These are phyloP conservation scores for Asterionellopsis glacialis DNA, from an alignment of 108 stramenopile genomes.

Conservation along the genomic window DNA sequence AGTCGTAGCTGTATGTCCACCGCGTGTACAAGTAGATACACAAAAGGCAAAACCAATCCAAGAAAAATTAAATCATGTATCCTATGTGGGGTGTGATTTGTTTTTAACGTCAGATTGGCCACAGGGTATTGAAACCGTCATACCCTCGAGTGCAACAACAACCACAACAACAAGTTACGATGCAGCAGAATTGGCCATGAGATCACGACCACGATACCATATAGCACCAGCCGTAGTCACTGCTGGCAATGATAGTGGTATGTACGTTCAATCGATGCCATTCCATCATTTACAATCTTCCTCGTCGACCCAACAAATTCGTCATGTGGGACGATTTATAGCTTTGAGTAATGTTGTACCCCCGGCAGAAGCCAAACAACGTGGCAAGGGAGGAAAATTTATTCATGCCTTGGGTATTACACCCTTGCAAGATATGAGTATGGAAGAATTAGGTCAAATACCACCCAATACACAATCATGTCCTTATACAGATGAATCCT, in stretches of 20 bases:
- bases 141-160: conserved; percentile 19
- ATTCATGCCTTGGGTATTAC: conserved; percentile 81
- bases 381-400: conserved; percentile 63
- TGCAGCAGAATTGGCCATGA: conserved; percentile 67
- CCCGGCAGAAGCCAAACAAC: conserved; percentile 22
- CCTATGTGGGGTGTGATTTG: conserved; percentile 68
- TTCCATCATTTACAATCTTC: conserved; percentile 20
- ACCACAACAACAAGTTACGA: conserved; percentile 45
- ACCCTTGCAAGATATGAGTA: conserved; percentile 47
- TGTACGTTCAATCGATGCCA: conserved; percentile 22
- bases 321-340: conserved; percentile 73
- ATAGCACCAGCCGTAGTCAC: conserved; percentile 18
- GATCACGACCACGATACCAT: conserved; percentile 72
- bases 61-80: conserved; percentile 37
- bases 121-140: conserved; percentile 71
- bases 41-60: conserved; percentile 13
- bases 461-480: conserved; percentile 33
- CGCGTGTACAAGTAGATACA: conserved; percentile 19
- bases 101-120: conserved; percentile 73
- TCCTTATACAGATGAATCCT: conserved; percentile 57
- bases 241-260: no score
- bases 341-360: conserved; percentile 48
- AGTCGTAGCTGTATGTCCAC: conserved; percentile 32
- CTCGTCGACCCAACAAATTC: conserved; percentile 27
- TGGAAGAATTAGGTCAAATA: conserved; percentile 25